A percentile compares a stretch with the other conserved stretches of the same genome.
Conservation (phyloP, 331 rosid genomes). For the Spiraea crenata region DNA sequence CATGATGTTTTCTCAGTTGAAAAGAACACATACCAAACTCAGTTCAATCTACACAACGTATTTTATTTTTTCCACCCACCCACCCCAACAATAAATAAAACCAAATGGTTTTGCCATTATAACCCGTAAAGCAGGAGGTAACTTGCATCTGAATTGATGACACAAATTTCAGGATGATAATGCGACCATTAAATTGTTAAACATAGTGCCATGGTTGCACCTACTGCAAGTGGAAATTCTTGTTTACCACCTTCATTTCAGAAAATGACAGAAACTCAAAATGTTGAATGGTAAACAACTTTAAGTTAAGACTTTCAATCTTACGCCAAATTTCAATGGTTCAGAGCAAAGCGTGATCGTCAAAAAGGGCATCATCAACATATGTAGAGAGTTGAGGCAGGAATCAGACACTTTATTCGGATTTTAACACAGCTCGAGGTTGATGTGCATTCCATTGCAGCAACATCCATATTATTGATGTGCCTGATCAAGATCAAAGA, state of each 20-base stretch:
- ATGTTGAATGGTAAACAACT: background rate
- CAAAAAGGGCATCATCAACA: background rate
- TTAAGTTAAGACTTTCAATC: background rate
- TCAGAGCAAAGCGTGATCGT: background rate
- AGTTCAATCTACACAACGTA: background rate
- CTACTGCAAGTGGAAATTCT: background rate
- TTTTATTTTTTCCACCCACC: no score
- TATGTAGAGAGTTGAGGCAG: background rate
- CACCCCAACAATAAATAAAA: no score
- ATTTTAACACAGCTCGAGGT: slow-evolving; percentile 37
- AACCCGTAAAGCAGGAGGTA: background rate
- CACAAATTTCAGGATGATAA: background rate
- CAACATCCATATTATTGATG: slow-evolving; percentile 88
- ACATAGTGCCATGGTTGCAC: background rate
- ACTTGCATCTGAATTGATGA: background rate
- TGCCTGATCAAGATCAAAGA: slow-evolving; percentile 47
- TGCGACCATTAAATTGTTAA: background rate
- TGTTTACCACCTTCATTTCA: background rate
- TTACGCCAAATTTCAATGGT: background rate
- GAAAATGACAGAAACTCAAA: background rate
- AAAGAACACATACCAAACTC: background rate
- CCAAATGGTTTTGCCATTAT: background rate
- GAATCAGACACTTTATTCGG: slow-evolving; percentile 17
- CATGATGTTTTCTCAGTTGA: background rate
- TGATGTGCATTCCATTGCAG: slow-evolving; percentile 76